These are phyloP conservation scores for Teunomyces panamensis DNA, from an alignment of 805 yeast genomes.

Conservation along the genomic window DNA sequence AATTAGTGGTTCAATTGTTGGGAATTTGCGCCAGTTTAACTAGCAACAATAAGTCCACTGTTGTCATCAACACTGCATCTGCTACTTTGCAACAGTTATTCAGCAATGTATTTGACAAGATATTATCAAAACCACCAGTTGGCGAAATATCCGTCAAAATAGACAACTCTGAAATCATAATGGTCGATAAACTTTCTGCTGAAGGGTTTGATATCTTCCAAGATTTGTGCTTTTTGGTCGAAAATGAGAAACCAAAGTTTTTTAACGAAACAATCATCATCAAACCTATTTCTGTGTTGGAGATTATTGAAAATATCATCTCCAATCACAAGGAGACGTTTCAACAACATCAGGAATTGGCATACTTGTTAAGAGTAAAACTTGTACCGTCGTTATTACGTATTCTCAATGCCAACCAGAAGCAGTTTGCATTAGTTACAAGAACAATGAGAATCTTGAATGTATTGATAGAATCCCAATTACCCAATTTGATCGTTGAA, in stretches of 20 bases:
- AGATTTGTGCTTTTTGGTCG: slow-evolving; percentile 70
- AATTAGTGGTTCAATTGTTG: slow-evolving; percentile 54
- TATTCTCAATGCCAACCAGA: slow-evolving; percentile 49
- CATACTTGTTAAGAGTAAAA: slow-evolving; percentile 59
- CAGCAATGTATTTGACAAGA: slow-evolving; percentile 65
- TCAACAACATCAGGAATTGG: slow-evolving; percentile 58
- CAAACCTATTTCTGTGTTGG: slow-evolving; percentile 68
- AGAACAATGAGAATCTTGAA: slow-evolving; percentile 72
- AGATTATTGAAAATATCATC: slow-evolving; percentile 75
- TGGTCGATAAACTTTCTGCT: slow-evolving; percentile 51
- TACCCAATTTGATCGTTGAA: slow-evolving; percentile 66
- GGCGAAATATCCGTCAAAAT: slow-evolving; percentile 35
- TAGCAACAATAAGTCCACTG: slow-evolving; percentile 62
- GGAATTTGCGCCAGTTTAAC: slow-evolving; percentile 72
- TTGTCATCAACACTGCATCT: slow-evolving; percentile 85
- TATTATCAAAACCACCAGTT: background rate
- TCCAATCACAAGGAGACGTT: slow-evolving; percentile 60
- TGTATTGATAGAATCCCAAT: slow-evolving; percentile 55
- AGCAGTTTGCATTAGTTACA: slow-evolving; percentile 66
- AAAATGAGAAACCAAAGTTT: slow-evolving; percentile 53
- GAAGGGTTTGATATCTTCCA: slow-evolving; percentile 70
- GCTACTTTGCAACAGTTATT: slow-evolving; percentile 90
- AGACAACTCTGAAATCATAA: slow-evolving; percentile 43
- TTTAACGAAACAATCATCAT: slow-evolving; percentile 48
- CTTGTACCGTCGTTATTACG: slow-evolving; percentile 76